A percentile compares a stretch with the other conserved stretches of the same genome.
These are phyloP conservation scores for Drechmeria coniospora DNA, from an alignment of 2,329 filamentous ascomycete species.

Conservation along the genomic window DNA sequence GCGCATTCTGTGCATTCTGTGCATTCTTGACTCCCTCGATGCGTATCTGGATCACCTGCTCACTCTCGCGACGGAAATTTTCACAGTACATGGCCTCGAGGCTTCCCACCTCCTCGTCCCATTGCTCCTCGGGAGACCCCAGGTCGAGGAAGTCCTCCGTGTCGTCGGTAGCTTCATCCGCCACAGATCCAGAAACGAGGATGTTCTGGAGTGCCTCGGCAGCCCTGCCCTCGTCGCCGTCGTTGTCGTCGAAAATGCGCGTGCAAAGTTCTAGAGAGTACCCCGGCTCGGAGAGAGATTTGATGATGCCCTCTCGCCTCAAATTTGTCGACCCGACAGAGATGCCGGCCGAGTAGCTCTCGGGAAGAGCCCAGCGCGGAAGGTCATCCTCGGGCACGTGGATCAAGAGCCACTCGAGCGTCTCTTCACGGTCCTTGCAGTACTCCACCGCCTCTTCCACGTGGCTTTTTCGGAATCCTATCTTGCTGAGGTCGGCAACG, in stretches of 20 bases:
- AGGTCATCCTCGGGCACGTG: conserved; percentile 95
- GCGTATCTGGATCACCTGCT: conserved; percentile 53
- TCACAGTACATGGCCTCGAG: conserved; percentile 78
- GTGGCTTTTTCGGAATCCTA: conserved; percentile 82
- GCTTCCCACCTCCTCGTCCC: conserved; percentile 75
- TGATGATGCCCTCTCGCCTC: conserved; percentile 66
- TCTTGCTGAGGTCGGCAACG: conserved; percentile 55
- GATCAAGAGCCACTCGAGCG: conserved; percentile 88
- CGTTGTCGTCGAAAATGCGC: conserved; percentile 54
- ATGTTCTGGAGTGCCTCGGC: conserved; percentile 62
- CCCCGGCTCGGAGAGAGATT: conserved; percentile 65
- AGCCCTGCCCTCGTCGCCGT: conserved; percentile 58
- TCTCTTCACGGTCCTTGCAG: conserved; percentile 85
- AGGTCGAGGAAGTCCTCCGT: conserved; percentile 29
- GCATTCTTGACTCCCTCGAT: conserved; percentile 42
- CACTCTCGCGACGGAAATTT: conserved; percentile 44
- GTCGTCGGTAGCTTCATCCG: conserved; percentile 6
- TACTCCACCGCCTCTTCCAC: conserved; percentile 73
- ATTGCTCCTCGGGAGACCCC: conserved; percentile 45
- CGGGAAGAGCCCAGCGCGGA: conserved; percentile 82
- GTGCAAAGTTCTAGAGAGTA: conserved; percentile 77
- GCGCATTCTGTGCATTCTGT: conserved; percentile 33
- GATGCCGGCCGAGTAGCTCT: conserved; percentile 81
- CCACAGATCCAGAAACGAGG: conserved; percentile 11
- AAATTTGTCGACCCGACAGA: conserved; percentile 72